Conservation (phyloP, 495 filamentous ascomycete genomes). For the Cenococcum geophilum region DNA sequence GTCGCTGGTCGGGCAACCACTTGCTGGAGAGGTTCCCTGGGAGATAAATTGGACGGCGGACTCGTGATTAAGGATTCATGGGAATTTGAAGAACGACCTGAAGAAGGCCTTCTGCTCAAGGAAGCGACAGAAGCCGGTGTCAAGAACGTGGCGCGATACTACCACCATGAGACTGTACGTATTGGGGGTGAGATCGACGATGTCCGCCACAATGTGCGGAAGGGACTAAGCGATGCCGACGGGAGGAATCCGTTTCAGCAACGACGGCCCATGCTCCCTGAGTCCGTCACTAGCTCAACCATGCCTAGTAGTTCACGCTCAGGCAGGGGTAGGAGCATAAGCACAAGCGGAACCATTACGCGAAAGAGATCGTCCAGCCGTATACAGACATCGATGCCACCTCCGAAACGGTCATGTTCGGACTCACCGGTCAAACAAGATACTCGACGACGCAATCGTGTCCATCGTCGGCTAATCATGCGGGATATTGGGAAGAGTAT, state of each 20-base stretch:
- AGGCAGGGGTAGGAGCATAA: slow-evolving; percentile 6
- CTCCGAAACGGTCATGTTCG: slow-evolving; percentile 6
- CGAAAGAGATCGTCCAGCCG: slow-evolving; percentile 8
- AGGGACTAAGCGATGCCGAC: slow-evolving; percentile 15
- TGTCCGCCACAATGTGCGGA: slow-evolving; percentile 28
- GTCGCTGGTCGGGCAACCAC: slow-evolving; percentile 23
- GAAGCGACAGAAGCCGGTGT: slow-evolving; percentile 29
- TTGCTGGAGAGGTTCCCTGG: slow-evolving; percentile 20
- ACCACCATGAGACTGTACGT: slow-evolving; percentile 32
- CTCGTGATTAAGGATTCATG: slow-evolving; percentile 30
- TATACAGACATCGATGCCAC: slow-evolving; percentile 5
- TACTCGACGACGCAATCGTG: slow-evolving; percentile 2
- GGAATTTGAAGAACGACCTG: slow-evolving; percentile 8
- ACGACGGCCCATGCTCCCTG: not conserved
- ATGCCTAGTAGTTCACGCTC: not conserved
- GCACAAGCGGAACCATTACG: not conserved
- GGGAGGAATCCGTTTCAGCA: slow-evolving; percentile 10
- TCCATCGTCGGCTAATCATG: slow-evolving; percentile 7
- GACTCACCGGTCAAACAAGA: slow-evolving; percentile 8
- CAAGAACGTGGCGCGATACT: slow-evolving; percentile 35
- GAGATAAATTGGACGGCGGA: slow-evolving; percentile 1
- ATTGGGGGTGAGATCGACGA: slow-evolving; percentile 27
- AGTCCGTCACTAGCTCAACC: slow-evolving; percentile 5
- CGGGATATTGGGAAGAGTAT: slow-evolving; percentile 7
- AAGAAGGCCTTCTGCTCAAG: slow-evolving; percentile 29